Evolutionary conservation across 1,284 basidiomycete genomes (phyloP), one percentile per base, ranked within the genome.

Genomic region (Inonotus obliquus): DNA sequence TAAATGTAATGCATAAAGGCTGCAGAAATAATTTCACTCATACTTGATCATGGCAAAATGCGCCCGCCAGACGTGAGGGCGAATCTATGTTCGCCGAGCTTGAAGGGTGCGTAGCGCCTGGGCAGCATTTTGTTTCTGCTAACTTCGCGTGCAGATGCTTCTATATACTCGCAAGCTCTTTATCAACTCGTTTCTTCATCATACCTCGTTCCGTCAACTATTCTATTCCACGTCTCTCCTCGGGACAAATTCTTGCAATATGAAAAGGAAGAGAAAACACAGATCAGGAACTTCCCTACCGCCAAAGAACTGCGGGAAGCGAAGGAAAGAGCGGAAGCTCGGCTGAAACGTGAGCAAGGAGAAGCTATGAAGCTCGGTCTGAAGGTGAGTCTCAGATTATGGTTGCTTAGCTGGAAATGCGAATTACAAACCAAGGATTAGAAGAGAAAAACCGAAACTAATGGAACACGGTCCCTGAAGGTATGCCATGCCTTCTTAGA

Each of bases 31-130:
- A 77, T 96, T 17, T 85, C 87, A 66, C 75, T 86, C 32, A 77
- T 97, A 41, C 76, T 96, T 57, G 84, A 94, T 69, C 89, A 94
- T 69, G 95, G 95, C 47, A 96, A 96, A 73, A 81, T 97, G 67
- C 84, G 85, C 56, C 81, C 87, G 7, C 84, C 83, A 67, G 88
- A 92, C 63, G 84, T 95, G 53, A 71, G 92, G 29, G 75, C 79
- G 13, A 71, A 77, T 37, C 71, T 92, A 19, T 77, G 80, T 10
- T 71, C 75, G 7, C 74, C 74, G 57, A 82, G 88, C 63, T 72
- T 77, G 10, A 89, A 89, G 79, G 78, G 90, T 90, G 57, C 29
- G 66, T 65, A 29, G 39, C 19, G 53, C 23, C 27, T 41, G 13
- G 37, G 53, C 48, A 61, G 48, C 32, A 19, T 14, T 37, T 45